These are phyloP conservation scores for Hyphopichia homilentoma DNA, from an alignment of 805 yeast genomes.

Conservation along the genomic window DNA sequence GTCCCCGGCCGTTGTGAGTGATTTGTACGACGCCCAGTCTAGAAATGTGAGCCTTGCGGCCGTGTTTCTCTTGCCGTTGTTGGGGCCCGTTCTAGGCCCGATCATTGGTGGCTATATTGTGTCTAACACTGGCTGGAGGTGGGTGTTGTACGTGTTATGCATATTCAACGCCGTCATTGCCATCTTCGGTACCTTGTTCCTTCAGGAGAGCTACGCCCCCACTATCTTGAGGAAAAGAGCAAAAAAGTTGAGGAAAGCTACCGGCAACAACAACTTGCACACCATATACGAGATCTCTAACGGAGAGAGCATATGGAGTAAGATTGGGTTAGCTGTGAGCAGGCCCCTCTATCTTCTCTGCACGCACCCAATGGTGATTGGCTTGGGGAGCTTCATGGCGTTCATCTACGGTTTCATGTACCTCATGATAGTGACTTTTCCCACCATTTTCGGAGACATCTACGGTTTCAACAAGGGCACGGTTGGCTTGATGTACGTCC, in stretches of 20 bases:
- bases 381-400: conserved; percentile 40
- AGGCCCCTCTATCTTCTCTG: conserved; percentile 31
- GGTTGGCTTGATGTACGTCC: conserved; percentile 35
- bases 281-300: conserved; percentile 35
- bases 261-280: conserved; percentile 34
- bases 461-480: conserved; percentile 31
- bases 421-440: conserved; percentile 38
- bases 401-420: conserved; percentile 41
- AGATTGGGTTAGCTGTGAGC: conserved; percentile 20
- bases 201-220: conserved; percentile 35
- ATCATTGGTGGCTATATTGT: conserved; percentile 34
- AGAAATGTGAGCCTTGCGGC: conserved; percentile 34
- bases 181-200: conserved; percentile 24
- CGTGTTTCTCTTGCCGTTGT: conserved; percentile 32
- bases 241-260: conserved; percentile 21
- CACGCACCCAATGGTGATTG: conserved; percentile 36
- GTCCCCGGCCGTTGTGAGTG: conserved; percentile 37
- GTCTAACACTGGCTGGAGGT: conserved; percentile 29
- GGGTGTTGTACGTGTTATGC: conserved; percentile 33
- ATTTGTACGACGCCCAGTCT: conserved; percentile 29
- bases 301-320: conserved; percentile 19
- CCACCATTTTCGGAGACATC: conserved; percentile 22
- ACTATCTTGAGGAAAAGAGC: conserved; percentile 27
- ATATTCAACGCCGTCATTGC: conserved; percentile 35
- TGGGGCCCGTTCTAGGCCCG: conserved; percentile 39